phyloP scores from a whole-genome alignment of 306 rosid species.

The Canavalia gladiata region DNA sequence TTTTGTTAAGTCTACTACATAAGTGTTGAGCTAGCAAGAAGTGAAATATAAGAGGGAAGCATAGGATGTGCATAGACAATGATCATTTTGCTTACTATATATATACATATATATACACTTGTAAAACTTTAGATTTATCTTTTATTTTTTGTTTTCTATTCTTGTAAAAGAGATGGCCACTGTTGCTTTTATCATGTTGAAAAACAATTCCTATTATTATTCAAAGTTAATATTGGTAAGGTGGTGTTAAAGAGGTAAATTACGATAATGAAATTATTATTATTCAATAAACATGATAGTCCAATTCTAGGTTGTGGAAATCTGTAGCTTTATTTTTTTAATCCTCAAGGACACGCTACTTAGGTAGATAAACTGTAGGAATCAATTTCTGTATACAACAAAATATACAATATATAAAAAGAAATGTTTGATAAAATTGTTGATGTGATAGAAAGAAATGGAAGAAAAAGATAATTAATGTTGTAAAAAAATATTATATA shows the following conservation, averaged over 20 bases:
- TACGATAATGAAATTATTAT: neutral
- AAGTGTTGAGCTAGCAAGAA: neutral
- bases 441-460: too few species aligned
- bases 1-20: too few species aligned
- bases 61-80: neutral
- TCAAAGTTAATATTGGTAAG: constrained; percentile 10
- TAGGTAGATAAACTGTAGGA: neutral
- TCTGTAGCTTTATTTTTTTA: neutral
- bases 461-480: too few species aligned
- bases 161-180: neutral
- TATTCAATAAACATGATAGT: too few species aligned
- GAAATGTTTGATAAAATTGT: too few species aligned
- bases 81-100: too few species aligned
- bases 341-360: neutral
- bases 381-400: too few species aligned
- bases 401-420: too few species aligned
- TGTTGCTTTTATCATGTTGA: neutral
- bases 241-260: neutral
- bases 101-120: too few species aligned
- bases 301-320: neutral
- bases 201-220: neutral
- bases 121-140: neutral
- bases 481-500: too few species aligned
- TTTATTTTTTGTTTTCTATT: neutral
- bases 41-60: neutral